Evolutionary conservation across 768 basidiomycete species (phyloP), one percentile per base, ranked within the genome.

Genomic region (Lentinula detonsa): DNA sequence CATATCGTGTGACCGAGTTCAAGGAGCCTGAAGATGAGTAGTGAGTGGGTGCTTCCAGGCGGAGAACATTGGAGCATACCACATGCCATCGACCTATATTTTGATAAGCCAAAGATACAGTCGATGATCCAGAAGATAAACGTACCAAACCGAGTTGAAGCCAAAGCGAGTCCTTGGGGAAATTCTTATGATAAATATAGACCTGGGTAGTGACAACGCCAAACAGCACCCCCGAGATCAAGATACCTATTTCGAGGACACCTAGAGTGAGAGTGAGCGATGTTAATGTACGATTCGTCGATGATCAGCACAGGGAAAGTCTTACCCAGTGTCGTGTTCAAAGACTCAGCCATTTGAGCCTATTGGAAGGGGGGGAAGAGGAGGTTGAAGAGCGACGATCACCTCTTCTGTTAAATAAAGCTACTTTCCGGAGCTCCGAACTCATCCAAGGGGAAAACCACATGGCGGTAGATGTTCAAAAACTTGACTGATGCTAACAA

Each of bases 121-220:
- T 1, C 9, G 31, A 15, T 35, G 6, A 34, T 10, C 37, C 5
- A 13, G 5, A 7, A n/a, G 51, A 39, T 5, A 40, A 10, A 39
- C 56, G 11, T 48, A 57, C 56, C 42, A 57, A 28, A 34, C 56
- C 56, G 23, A 57, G 10, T 28, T 57, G 40, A 21, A 57, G 45
- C 56, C 40, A 57, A 3, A 57, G 45, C 43, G 56, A 57, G 10
- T 57, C 56, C 23, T 57, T 57, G 40, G 56, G 56, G 42, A 57
- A 57, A 18, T 57, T 57, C 34, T 57, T 57, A 40, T 57, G 56
- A 28, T 57, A 57, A 35, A 57, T 18, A 40, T 57, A 57, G 42
- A 57, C 56, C n/a, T 57, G 56, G 39, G 35, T 39, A 45, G 56
- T 57, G 13, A 57, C 56, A 23, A 57, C 34, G 28, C 56, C 56